Base-by-base conservation (phyloP, 2,329 filamentous ascomycete genomes). In the Colletotrichum spinosum region DNA sequence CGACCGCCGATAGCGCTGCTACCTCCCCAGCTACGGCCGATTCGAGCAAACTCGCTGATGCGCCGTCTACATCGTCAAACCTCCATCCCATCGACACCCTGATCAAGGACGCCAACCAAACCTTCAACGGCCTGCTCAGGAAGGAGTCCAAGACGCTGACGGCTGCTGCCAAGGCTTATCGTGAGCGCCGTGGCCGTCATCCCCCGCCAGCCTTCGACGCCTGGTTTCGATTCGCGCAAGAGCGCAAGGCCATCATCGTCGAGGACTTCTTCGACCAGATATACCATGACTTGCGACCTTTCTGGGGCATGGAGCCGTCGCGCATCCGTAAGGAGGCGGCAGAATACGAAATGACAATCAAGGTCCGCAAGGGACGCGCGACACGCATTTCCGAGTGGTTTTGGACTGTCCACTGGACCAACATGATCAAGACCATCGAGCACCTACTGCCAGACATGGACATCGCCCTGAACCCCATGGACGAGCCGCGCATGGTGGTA, bases 401-500 rank as follows among this genome's bases (percentile, higher is more conserved):
- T 71, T 89, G 83, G 85, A 86, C 83, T 3, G 75, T 81, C 69
- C 83, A 88, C 64, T 87, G 86, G 86, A 74, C 84, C 38, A 75
- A 83, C 54, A 78, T 88, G 77, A 78, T 86, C 70, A 77, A 81
- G 62, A 81, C 81, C 0, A 80, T 88, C n/a, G 81, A 85, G 67
- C 76, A 84, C 44, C 65, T 86, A 58, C 77, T 91, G 13, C 89
- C 89, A 2, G 88, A 92, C 70, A 88, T 92, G 84, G 88, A 91
- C 66, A 82, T 91, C 63, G 83, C 89, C 0, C 80, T 91, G 65
- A 92, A 91, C 68, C 81, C 85, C 38, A 87, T 91, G 83, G 89
- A 92, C 69, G 88, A 91, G 72, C 89, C 89, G 44, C 81, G 89
- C 34, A 71, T 92, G 8, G 83, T 91, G 11, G 85, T 87, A 2